Evolutionary conservation across 192 early-diverging fungal genomes (phyloP), one percentile per base, ranked within the genome.

Genomic region (Backusella liffmaniae): DNA sequence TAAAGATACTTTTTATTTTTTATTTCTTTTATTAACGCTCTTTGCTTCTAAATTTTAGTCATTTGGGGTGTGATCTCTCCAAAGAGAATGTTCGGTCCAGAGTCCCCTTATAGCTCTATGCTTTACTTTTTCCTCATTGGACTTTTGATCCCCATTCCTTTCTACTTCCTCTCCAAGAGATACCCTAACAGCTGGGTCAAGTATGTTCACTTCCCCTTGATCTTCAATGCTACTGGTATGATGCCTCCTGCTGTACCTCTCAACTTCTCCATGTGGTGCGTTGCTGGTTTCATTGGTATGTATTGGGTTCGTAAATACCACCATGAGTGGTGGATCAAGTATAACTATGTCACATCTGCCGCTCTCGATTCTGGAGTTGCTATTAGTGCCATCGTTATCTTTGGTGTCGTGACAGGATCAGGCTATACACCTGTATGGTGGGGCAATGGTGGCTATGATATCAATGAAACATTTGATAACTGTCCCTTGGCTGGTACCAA

Each of bases 61-160:
- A 90, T 95, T 62, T 95, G 92, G 92, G 94, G 94, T n/a, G 85
- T 89, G 12, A 92, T 95, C 72, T 91, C 90, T 35, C 91, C 94
- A 13, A 73, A 67, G 18, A 83, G 88, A 21, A 88, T 93, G 83
- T 93, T 93, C 72, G 83, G 79, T 26, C 37, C 41, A 46, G 81
- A 79, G 18, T 80, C 82, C n/a, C 67, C 80, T 2, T 89, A 87
- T 74, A 72, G 70, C 2, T 6, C 82, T 4, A 81, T 82, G 35
- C 73, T 82, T 16, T 87, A 76, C 68, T 81, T 84, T 56, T 85
- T 90, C 80, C 68, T 90, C 13, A 78, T 86, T 30, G 90, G 90
- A 16, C 77, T 82, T 21, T 41, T 91, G 67, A 71, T 91, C 0
- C 89, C 92, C 5, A 79, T 90, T 35, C 88, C 89, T 7, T 84